Evolutionary conservation across 768 basidiomycete genomes (phyloP), one percentile per base, ranked within the genome.

Genomic region (Xerocomellus chrysenteron): DNA sequence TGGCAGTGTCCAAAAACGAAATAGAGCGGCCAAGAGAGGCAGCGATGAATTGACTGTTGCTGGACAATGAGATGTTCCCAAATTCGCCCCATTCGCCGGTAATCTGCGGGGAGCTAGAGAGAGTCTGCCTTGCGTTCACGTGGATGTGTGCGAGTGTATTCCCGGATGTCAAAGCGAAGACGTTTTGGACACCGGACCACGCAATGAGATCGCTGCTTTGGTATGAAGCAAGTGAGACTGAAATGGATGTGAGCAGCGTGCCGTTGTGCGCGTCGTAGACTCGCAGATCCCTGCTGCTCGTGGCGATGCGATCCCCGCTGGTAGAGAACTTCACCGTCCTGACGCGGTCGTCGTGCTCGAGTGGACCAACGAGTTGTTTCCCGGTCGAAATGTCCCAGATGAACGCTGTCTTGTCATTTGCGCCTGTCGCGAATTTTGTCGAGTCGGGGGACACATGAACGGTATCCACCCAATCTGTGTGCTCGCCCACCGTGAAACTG

Each of bases 311-410:
- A 33, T 52, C 41, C 11, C 52, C 55, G 24, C 48, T 39, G 0
- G 59, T 55, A 28, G 59, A 60, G 36, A 60, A 60, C 19, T 42
- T 41, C 21, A 60, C 56, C 1, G 56, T 32, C 13, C 28, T 45
- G 10, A 55, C 50, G 17, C 14, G 39, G 30, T 16, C 37, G 3
- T 50, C 30, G 19, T 56, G 54, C 19, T 32, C 11, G 7, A 59
- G 50, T 28, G 58, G 55, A 5, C 58, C 58, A 16, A 52, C 37
- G 4, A 59, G 42, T n/a, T 55, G 35, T 45, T 33, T 21, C 5
- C 58, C 58, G 0, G 54, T 59, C 17, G n/a, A 28, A 8, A 57
- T 42, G 35, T 45, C 39, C 50, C 55, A 59, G 43, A 59, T 28
- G n/a, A 56, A 45, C 5, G 28, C 55, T 12, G 1, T 30, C n/a